Evolutionary conservation across 768 basidiomycete species (phyloP).

Genomic region (Auriculariales sp.): DNA sequence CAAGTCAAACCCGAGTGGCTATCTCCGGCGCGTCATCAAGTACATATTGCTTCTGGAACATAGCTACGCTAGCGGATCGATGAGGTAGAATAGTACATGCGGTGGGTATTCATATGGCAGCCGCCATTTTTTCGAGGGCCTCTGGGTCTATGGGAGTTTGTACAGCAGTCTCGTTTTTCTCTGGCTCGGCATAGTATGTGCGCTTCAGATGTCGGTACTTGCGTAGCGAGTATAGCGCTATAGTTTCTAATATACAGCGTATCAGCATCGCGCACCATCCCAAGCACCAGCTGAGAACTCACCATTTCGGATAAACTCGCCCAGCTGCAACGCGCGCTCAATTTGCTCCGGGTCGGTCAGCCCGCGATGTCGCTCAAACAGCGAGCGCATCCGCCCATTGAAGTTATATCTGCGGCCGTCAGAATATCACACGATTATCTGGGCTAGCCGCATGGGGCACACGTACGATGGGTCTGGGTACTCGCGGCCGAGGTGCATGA

Average conservation of each 20-base stretch:
- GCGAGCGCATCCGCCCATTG: constrained; percentile 48
- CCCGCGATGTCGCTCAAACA: constrained; percentile 62
- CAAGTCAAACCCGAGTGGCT: no score
- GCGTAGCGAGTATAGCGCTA: constrained; percentile 66
- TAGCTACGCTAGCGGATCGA: no score
- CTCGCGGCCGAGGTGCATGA: constrained; percentile 65
- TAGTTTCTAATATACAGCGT: constrained; percentile 39
- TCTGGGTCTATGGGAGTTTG: no score
- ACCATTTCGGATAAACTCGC: constrained; percentile 82
- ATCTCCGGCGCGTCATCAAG: no score
- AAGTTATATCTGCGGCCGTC: constrained; percentile 51
- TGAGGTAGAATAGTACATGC: no score
- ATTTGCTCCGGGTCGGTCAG: constrained; percentile 57
- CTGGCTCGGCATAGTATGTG: constrained; percentile 44
- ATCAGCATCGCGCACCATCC: not conserved
- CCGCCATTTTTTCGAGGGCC: no score
- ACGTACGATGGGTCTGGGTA: constrained; percentile 72
- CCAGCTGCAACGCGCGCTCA: constrained; percentile 57
- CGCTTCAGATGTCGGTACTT: constrained; percentile 73
- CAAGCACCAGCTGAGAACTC: constrained; percentile 14
- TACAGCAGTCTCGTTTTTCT: no score
- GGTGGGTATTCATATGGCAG: no score
- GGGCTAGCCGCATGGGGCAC: constrained; percentile 1
- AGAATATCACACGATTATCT: not conserved
- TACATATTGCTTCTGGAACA: no score